Percentiles rank a stretch among this genome's conserved stretches.
Conservation (phyloP, 352 stramenopile genomes). For the Pilasporangium apinafurcum region DNA sequence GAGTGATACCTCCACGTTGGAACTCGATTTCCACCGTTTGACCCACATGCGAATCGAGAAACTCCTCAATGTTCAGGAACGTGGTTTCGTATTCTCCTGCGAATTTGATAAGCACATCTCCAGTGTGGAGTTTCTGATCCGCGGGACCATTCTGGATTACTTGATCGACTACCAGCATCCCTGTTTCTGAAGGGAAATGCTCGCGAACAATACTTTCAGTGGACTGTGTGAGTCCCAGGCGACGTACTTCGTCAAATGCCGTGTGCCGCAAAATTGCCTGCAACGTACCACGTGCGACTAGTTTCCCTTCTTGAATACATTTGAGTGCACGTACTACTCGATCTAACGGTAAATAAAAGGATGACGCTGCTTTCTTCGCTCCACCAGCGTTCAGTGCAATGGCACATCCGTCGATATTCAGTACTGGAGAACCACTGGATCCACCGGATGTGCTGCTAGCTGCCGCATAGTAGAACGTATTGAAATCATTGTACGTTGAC, state of each 20-base stretch:
- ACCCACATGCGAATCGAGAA: slow-evolving; percentile 65
- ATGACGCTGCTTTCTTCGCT: slow-evolving; percentile 81
- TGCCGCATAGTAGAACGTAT: slow-evolving; percentile 91
- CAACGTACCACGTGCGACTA: slow-evolving; percentile 70
- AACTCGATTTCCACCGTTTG: slow-evolving; percentile 62
- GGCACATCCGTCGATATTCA: slow-evolving; percentile 83
- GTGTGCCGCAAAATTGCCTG: slow-evolving; percentile 88
- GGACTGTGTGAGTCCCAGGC: slow-evolving; percentile 62
- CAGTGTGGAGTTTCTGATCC: slow-evolving; percentile 66
- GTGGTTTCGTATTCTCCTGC: slow-evolving; percentile 65
- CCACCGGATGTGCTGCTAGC: slow-evolving; percentile 85
- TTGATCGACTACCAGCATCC: slow-evolving; percentile 88
- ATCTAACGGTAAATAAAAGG: slow-evolving; percentile 88
- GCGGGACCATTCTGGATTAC: slow-evolving; percentile 78
- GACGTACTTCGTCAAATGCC: slow-evolving; percentile 85
- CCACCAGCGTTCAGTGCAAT: slow-evolving; percentile 90
- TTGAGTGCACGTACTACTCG: slow-evolving; percentile 76
- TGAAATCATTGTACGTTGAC: slow-evolving; percentile 88
- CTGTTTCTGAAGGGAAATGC: slow-evolving; percentile 74
- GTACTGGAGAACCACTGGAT: slow-evolving; percentile 84
- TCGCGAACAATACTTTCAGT: slow-evolving; percentile 69
- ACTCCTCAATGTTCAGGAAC: slow-evolving; percentile 80
- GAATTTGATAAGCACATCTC: slow-evolving; percentile 85
- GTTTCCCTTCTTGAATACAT: slow-evolving; percentile 46
- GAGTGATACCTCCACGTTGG: slow-evolving; percentile 58